Percentiles rank a stretch among this genome's conserved stretches.
Evolutionary conservation across 495 filamentous ascomycete genomes (phyloP).

Genomic region (Neurospora discreta): DNA sequence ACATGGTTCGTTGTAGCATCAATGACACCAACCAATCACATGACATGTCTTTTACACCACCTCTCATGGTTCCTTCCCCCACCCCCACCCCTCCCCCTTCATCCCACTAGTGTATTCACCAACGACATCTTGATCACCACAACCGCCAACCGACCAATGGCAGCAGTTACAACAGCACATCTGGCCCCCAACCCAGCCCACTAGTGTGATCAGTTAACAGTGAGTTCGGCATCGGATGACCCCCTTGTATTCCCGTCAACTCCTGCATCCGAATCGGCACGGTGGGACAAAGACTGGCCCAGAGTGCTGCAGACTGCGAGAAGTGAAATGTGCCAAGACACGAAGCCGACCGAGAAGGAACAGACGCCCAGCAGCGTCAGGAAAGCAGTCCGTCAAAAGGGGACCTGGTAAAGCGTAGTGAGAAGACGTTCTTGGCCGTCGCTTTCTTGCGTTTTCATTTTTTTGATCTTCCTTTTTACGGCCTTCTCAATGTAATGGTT

Average conservation of each 20-base stretch:
- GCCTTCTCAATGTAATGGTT: neutral
- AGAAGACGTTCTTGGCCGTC: neutral
- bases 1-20: neutral
- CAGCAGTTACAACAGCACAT: neutral
- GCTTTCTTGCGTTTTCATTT: slow-evolving; percentile 1
- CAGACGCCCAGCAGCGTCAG: neutral
- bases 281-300: neutral
- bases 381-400: neutral
- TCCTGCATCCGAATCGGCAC: neutral
- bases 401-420: neutral
- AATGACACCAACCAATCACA: neutral
- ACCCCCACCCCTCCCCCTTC: too few relatives aligned
- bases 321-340: neutral
- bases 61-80: neutral
- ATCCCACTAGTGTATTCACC: too few relatives aligned
- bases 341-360: neutral
- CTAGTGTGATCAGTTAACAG: neutral
- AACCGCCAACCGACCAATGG: neutral
- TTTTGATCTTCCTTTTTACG: neutral
- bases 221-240: neutral
- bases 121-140: neutral
- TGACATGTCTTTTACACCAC: neutral
- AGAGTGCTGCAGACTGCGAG: neutral
- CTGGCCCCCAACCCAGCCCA: neutral
- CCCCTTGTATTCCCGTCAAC: neutral